These are phyloP conservation scores for Microthyrium microscopicum DNA, from an alignment of 2,329 filamentous ascomycete genomes.

Conservation along the genomic window DNA sequence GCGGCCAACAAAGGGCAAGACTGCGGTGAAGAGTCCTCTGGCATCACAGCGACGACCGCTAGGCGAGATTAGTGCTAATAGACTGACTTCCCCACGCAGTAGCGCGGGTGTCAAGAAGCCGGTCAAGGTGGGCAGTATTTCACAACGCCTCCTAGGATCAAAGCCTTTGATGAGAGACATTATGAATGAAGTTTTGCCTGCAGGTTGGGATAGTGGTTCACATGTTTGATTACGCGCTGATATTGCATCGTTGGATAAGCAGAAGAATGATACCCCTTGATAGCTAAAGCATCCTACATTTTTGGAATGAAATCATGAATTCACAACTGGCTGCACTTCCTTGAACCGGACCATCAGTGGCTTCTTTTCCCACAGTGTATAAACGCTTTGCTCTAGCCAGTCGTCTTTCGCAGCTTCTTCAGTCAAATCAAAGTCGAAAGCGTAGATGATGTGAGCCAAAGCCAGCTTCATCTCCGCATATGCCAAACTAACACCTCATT, in stretches of 20 bases:
- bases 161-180: constrained; percentile 60
- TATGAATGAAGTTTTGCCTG: constrained; percentile 41
- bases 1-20: not conserved
- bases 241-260: too few relatives aligned
- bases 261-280: too few relatives aligned
- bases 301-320: too few relatives aligned
- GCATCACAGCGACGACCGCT: not conserved
- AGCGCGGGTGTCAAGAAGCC: constrained; percentile 21
- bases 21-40: not conserved
- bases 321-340: too few relatives aligned
- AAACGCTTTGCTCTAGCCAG: constrained; percentile 2
- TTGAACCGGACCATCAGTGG: constrained; percentile 7
- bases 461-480: constrained; percentile 7
- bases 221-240: too few relatives aligned
- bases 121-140: constrained; percentile 41
- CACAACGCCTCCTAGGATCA: constrained; percentile 42
- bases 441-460: constrained; percentile 3
- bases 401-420: not conserved
- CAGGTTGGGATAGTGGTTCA: too few relatives aligned
- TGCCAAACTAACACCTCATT: constrained; percentile 7
- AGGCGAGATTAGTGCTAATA: not conserved
- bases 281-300: too few relatives aligned
- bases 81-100: not conserved
- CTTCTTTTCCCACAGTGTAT: constrained; percentile 1
- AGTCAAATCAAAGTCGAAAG: constrained; percentile 6